Percentiles rank a stretch among this genome's conserved stretches.
These are phyloP conservation scores for Talaromyces amestolkiae DNA, from an alignment of 2,329 filamentous ascomycete species.

Conservation along the genomic window DNA sequence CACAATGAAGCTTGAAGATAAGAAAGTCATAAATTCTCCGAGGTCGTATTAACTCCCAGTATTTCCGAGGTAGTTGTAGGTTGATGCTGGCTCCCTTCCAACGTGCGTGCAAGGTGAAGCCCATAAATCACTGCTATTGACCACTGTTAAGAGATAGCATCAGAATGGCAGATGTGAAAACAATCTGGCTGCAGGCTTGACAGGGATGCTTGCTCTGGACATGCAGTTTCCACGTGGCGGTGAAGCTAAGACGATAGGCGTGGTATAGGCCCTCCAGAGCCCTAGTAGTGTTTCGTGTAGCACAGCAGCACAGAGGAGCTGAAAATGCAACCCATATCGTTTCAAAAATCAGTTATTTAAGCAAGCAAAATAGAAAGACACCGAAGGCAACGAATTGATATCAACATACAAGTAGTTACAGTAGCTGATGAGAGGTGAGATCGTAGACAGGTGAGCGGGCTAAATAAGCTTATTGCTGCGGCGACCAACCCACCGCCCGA, in stretches of 20 bases:
- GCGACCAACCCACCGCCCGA: conserved; percentile 2
- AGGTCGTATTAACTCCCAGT: not conserved
- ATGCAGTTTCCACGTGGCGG: conserved; percentile 10
- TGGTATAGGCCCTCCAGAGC: not conserved
- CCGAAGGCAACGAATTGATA: not conserved
- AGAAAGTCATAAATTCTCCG: not conserved
- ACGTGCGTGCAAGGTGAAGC: not conserved
- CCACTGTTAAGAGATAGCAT: not conserved
- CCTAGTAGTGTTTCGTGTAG: not conserved
- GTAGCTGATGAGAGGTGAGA: not conserved
- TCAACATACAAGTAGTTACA: too few species aligned
- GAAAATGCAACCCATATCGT: not conserved
- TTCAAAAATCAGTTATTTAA: not conserved
- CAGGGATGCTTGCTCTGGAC: not conserved
- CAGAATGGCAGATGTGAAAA: not conserved
- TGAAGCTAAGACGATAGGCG: not conserved
- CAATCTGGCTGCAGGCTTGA: not conserved
- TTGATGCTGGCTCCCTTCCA: not conserved
- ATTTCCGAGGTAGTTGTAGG: not conserved
- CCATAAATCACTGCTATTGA: not conserved
- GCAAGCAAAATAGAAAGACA: not conserved
- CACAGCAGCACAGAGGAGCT: not conserved
- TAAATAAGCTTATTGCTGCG: conserved; percentile 2
- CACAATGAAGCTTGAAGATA: not conserved
- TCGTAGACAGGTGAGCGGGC: not conserved